Evolutionary conservation across 2,329 filamentous ascomycete species (phyloP).

Genomic region (Arthrobotrys entomopaga): DNA sequence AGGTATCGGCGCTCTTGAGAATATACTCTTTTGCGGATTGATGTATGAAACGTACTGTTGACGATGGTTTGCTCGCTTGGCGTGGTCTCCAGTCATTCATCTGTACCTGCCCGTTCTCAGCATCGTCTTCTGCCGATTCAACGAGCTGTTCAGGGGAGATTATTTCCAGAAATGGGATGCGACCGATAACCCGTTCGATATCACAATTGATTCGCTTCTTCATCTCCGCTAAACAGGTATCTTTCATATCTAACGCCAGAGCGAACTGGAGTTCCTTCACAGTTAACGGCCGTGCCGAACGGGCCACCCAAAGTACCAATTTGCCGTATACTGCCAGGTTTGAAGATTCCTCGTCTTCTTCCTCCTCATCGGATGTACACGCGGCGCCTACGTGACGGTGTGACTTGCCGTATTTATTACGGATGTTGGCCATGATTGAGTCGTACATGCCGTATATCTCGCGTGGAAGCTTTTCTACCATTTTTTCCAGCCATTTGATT

Average conservation of each 20-base stretch:
- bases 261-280: constrained; percentile 32
- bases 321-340: constrained; percentile 9
- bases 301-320: constrained; percentile 22
- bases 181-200: constrained; percentile 20
- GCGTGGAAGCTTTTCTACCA: constrained; percentile 15
- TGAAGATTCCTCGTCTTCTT: constrained; percentile 20
- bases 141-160: background rate
- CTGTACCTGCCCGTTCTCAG: background rate
- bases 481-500: constrained; percentile 16
- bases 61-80: constrained; percentile 4
- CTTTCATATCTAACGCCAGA: constrained; percentile 25
- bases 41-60: constrained; percentile 33
- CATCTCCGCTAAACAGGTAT: constrained; percentile 11
- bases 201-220: constrained; percentile 1
- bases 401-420: constrained; percentile 25
- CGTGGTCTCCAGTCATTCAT: background rate
- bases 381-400: background rate
- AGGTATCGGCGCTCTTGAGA: constrained; percentile 17
- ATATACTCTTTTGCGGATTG: constrained; percentile 34
- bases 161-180: constrained; percentile 29
- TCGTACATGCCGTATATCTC: constrained; percentile 40
- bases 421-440: constrained; percentile 27
- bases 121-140: constrained; percentile 1
- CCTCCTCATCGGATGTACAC: constrained; percentile 8
- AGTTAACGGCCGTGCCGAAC: constrained; percentile 9